Evolutionary conservation across 1,284 basidiomycete genomes (phyloP), one percentile per base, ranked within the genome.

Genomic region (Schizophyllum amplum): DNA sequence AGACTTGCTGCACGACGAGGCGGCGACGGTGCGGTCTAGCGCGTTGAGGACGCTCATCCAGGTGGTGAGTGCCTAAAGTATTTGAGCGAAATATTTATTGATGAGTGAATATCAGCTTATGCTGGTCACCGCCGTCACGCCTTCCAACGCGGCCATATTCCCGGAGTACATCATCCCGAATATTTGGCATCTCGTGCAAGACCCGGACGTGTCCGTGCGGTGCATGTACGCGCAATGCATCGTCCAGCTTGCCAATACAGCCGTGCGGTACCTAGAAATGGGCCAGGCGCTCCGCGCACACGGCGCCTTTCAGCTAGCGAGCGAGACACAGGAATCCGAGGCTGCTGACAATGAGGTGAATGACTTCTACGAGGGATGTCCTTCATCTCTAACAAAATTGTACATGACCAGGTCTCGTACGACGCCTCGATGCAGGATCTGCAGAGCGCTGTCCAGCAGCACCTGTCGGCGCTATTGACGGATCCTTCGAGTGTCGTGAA

Each of bases 111-210:
- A 57, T 51, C 53, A 94, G 93, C 75, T 96, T 54, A 87, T 92
- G 74, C 78, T 90, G 15, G 90, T 98, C 13, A 83, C 83, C 0
- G 87, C 89, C 1, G 92, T 99, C 58, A 94, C 94, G 0, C 91
- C 93, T 0, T 92, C 92, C 0, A 98, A 98, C 65, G 86, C 78
- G 62, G 78, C 75, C 52, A 89, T 98, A 23, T 92, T 98, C 65
- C 88, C 93, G 0, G 96, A 98, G 70, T 99, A 98, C 70, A 87
- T 99, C 59, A 83, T 99, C 24, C 96, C 95, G 0, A 93, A 96
- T 65, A 83, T 94, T 63, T 81, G 83, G 26, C 85, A 92, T 61
- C 78, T 99, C 4, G 82, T 89, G 0, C 80, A 83, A 47, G 97
- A 99, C 67, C 73, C 84, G 0, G 94, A 96, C 61, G 80, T 92